Base-by-base conservation (phyloP, 2,329 filamentous ascomycete genomes). In the Aureobasidium leucospermi region DNA sequence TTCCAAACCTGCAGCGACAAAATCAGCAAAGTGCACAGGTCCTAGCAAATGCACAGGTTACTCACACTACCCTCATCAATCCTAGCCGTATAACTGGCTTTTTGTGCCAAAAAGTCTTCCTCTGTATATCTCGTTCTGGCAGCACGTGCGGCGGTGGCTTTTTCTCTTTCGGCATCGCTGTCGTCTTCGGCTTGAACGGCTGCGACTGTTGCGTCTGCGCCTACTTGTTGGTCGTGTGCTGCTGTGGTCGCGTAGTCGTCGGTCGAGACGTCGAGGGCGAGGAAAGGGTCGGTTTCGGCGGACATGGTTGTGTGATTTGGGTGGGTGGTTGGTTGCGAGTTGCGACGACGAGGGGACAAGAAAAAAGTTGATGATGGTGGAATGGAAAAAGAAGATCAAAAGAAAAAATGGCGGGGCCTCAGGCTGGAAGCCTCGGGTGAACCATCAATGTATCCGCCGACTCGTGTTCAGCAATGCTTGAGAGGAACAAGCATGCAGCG, bases 91-190 rank as follows among this genome's bases (percentile, higher is more conserved):
- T 73, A 73, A 5, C 53, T 49, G 8, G 60, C 65, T 60, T 70
- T 71, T 34, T 68, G 65, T 8, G 63, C 63, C 13, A 66, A 64
- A 51, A 71, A 73, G 34, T 66, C 67, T 42, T 65, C 64, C 59
- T 70, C 67, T 60, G 66, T 69, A 60, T 70, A 70, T 55, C 67
- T 67, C 1, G 68, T 71, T 36, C 71, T 66, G 8, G 68, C 62
- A 5, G 65, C 65, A 7, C 57, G 51, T 36, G 62, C 56, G 0
- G 67, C 63, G 13, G 59, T 38, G n/a, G 38, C 38, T 9, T 48
- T 58, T 36, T 58, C 55, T 58, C 43, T 58, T 15, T 58, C 55
- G 32, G 42, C 55, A 41, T 58, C 55, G 19, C 42, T 58, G 28
- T 58, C 55, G 55, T 58, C 55, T 47, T 47, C 53, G 23, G 53